Evolutionary conservation across 805 yeast genomes (phyloP), one percentile per base, ranked within the genome.

Genomic region (Wickerhamomyces pijperi): DNA sequence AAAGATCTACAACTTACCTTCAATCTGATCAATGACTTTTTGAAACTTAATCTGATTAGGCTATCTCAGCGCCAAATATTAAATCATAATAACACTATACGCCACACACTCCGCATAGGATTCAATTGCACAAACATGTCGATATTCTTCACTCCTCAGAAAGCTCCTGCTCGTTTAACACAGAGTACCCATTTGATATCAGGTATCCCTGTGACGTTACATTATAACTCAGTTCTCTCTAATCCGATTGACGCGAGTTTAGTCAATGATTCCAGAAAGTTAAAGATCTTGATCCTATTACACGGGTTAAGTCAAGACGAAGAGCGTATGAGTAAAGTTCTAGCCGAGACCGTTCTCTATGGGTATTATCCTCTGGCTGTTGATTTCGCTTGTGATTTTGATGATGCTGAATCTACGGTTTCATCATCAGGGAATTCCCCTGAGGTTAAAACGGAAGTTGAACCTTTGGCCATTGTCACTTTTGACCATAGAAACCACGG

Each of bases 401-500:
- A 25, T 25, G 29, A 25, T 25, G 35, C 37, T 3, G 25, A 15
- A 4, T 21, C 23, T 2, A 2, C 36, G 5, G 8, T 36, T 12
- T 19, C 31, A 0, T 19, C 17, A 13, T 36, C 33, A 15, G 18
- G 18, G 4, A 16, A 4, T 19, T 11, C 13, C 7, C 14, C 17
- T 14, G 28, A 28, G 13, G 13, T 6, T 2, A 32, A 29, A 3
- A 25, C 29, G 7, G 29, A 25, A 25, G 19, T 31, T 16, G 28
- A 17, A 11, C 44, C 48, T 3, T 31, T 50, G 5, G 21, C 49
- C 11, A 34, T 50, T 2, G 9, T 50, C 13, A 25, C 46, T 3
- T 51, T 48, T 42, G 56, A 51, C 34, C 46, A 39, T 9, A 40
- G 48, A 39, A 51, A 51, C 37, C 56, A 51, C 34, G 54, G 56